Evolutionary conservation across 148 eudicot species (phyloP), one percentile per base, ranked within the genome.

Genomic region (Cornus suecica): DNA sequence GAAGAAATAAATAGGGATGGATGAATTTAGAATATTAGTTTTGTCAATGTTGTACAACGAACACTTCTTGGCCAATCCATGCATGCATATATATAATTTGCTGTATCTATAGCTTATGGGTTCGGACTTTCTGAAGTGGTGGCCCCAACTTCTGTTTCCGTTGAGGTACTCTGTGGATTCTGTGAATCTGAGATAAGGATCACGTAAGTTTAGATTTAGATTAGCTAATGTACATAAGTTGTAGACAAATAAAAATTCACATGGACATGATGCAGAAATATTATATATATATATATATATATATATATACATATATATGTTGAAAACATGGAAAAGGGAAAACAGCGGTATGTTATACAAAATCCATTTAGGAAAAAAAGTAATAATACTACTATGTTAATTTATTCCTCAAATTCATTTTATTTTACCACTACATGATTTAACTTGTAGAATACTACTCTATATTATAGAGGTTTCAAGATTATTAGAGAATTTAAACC

Each of bases 131-230:
- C 79, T 20, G 86, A 79, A 60, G 78, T 69, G 41, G 60, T 45
- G 13, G 61, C 75, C 0, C 73, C 68, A 45, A 63, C 83, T 61
- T 70, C 83, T 32, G 76, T 62, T 77, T 77, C 83, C 69, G 80
- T 77, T 62, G 86, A 70, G 41, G 83, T 70, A 32, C 71, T 79
- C 25, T 75, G 81, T 56, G 79, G 77, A 41, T 61, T 68, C 68
- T 60, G 76, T 80, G 78, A 80, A 83, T 80, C 86, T 83, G 86
- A 67, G 20, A 72, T 41, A 68, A 56, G 1, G 1, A 26, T 25
- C 37, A 29, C 7, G 1, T 60, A 22, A 4, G 7, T 60, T 8
- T 26, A 26, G 16, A 6, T 73, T n/a, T 2, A 11, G 1, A 13
- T 48, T 11, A 48, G 54, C 20, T 11, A 3, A 48, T 16, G 54